phyloP scores from a whole-genome alignment of 306 rosid species.

The Cyamopsis tetragonoloba region DNA sequence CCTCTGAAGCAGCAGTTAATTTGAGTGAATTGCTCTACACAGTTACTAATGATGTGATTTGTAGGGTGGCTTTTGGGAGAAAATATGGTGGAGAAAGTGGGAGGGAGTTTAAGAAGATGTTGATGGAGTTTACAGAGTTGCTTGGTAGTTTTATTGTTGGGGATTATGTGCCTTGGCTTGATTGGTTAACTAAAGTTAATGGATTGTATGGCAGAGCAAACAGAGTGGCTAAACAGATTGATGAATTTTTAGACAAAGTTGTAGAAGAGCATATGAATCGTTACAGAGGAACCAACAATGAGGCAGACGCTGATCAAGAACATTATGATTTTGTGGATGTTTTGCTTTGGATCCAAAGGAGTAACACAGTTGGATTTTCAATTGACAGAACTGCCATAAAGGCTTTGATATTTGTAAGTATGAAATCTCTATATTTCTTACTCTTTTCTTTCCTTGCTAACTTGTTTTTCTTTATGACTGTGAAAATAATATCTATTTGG shows the following conservation, averaged over 20 bases:
- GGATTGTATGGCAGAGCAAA: conserved; percentile 41
- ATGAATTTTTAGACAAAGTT: conserved; percentile 42
- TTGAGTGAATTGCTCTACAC: conserved; percentile 31
- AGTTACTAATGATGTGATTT: conserved; percentile 34
- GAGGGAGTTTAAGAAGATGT: conserved; percentile 22
- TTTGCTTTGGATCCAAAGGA: conserved; percentile 37
- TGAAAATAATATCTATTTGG: too few relatives aligned
- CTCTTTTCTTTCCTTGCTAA: too few relatives aligned
- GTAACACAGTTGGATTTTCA: conserved; percentile 32
- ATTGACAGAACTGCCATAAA: conserved; percentile 37
- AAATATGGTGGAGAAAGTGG: conserved; percentile 36
- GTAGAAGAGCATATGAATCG: conserved; percentile 39
- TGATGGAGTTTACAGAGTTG: conserved; percentile 26
- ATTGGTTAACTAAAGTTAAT: conserved; percentile 31
- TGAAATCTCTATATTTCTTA: too few relatives aligned
- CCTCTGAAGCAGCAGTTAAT: conserved; percentile 30
- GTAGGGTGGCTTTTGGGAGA: conserved; percentile 53
- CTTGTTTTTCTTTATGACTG: too few relatives aligned
- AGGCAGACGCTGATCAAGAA: not conserved
- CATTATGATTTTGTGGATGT: conserved; percentile 48
- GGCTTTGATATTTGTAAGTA: conserved; percentile 46
- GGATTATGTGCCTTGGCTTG: conserved; percentile 54
- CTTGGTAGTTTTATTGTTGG: conserved; percentile 38
- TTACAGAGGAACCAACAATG: not conserved
- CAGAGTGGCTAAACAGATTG: conserved; percentile 34